A percentile compares a stretch with the other conserved stretches of the same genome.
Conservation (phyloP, 768 basidiomycete species). For the Auricularia cornea region DNA sequence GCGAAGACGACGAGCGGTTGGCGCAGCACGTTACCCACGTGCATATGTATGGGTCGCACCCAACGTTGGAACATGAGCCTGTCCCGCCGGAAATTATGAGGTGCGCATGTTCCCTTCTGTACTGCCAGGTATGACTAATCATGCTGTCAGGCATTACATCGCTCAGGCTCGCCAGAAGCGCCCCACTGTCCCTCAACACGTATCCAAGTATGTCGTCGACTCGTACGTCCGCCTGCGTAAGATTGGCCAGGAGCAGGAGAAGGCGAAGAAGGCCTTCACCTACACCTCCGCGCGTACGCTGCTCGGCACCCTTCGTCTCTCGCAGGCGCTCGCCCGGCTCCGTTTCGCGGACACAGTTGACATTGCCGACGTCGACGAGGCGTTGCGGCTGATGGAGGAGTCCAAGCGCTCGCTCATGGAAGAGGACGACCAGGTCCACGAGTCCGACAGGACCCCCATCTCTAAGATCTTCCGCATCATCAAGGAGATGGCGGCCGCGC, state of each 20-base stretch:
- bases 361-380: constrained; percentile 89
- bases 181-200: constrained; percentile 79
- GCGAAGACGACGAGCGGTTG: constrained; percentile 92
- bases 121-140: constrained; percentile 3
- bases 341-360: constrained; percentile 76
- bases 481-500: constrained; percentile 62
- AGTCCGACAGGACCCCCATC: constrained; percentile 67
- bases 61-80: constrained; percentile 73
- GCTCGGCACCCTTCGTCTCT: constrained; percentile 85
- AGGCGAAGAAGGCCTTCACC: constrained; percentile 78
- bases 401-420: constrained; percentile 88
- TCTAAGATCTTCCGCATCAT: constrained; percentile 88
- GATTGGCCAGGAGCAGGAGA: constrained; percentile 82
- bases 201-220: constrained; percentile 90
- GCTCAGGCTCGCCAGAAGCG: constrained; percentile 81
- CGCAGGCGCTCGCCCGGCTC: constrained; percentile 90
- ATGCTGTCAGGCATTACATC: constrained; percentile 73
- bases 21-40: constrained; percentile 97
- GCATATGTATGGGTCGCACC: constrained; percentile 92
- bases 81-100: constrained; percentile 84
- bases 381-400: constrained; percentile 92
- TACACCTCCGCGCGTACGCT: constrained; percentile 96
- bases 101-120: constrained; percentile 32
- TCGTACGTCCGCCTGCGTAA: constrained; percentile 95
- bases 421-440: constrained; percentile 60